Percentiles rank a stretch among this genome's conserved stretches.
phyloP scores from a whole-genome alignment of 768 basidiomycete genomes.

The Tricholoma matsutake region DNA sequence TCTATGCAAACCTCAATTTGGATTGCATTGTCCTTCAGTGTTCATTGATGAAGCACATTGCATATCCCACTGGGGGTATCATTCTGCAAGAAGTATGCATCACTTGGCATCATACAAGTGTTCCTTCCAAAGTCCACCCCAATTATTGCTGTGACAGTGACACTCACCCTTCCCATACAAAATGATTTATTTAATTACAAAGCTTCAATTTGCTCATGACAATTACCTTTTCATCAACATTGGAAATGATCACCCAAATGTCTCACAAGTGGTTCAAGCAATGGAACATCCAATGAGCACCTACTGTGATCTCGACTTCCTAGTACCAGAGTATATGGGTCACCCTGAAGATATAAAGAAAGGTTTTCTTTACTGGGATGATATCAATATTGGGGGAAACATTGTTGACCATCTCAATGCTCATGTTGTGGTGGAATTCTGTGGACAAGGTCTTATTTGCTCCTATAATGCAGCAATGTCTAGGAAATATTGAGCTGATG shows the following conservation, averaged over 20 bases:
- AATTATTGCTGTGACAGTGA: no score
- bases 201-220: slow-evolving; percentile 21
- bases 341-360: slow-evolving; percentile 19
- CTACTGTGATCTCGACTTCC: slow-evolving; percentile 31
- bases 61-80: no score
- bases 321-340: slow-evolving; percentile 16
- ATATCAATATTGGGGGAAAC: slow-evolving; percentile 19
- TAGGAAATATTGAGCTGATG: no score
- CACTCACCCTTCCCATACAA: slow-evolving; percentile 23
- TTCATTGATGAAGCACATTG: slow-evolving; percentile 27
- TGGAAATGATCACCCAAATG: slow-evolving; percentile 33
- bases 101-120: no score
- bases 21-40: slow-evolving; percentile 10
- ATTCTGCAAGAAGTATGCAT: no score
- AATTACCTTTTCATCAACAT: slow-evolving; percentile 18
- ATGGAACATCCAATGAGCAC: slow-evolving; percentile 31
- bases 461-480: slow-evolving; percentile 33
- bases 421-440: slow-evolving; percentile 9
- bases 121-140: no score
- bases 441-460: slow-evolving; percentile 17
- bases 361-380: slow-evolving; percentile 30
- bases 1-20: slow-evolving; percentile 20
- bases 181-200: slow-evolving; percentile 24
- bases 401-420: slow-evolving; percentile 24
- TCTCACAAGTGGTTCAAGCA: slow-evolving; percentile 31